Evolutionary conservation across 257 asterid species (phyloP), one percentile per base, ranked within the genome.

Genomic region (Penstemon barbatus): DNA sequence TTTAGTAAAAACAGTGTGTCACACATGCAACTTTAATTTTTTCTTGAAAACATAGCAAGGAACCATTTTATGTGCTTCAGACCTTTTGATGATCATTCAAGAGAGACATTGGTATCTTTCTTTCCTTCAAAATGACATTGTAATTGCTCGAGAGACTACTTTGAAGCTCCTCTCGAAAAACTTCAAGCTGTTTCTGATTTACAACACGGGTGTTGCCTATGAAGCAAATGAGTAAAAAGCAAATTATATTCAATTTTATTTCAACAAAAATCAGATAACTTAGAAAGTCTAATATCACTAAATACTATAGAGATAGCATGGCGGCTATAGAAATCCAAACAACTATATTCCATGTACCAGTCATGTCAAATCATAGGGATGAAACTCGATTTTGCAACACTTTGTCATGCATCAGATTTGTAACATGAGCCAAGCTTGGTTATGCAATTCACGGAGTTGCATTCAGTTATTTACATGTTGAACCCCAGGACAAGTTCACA

Each of bases 11-110:
- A 50, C 6, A 57, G 38, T 7, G 7, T 8, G 40, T 43, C 6
- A 41, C 33, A 64, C 42, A 58, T 45, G 45, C 5, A 59, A 37
- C 57, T 56, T 8, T 37, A 25, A 38, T 57, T 15, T 15, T 55
- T 40, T 15, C 56, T 46, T 11, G 42, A 13, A 5, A 74, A 50
- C 43, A 63, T 49, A 39, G 70, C 25, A 43, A 11, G 50, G 39
- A 73, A 50, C 55, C 39, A 55, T 39, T 46, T 12, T 12, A 59
- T 39, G 57, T 11, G 68, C 57, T 67, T 60, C 81, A 71, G 69
- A 94, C 99, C 99, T 91, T 89, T 72, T 81, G 93, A 76, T 85
- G 86, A 80, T 94, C 95, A 72, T 87, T 89, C 72, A 94, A 78
- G 71, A 94, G 97, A 59, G 97, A 91, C 81, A 89, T 75, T 0